These are phyloP conservation scores for Heritiera littoralis DNA, from an alignment of 345 rosid species.

Conservation along the genomic window DNA sequence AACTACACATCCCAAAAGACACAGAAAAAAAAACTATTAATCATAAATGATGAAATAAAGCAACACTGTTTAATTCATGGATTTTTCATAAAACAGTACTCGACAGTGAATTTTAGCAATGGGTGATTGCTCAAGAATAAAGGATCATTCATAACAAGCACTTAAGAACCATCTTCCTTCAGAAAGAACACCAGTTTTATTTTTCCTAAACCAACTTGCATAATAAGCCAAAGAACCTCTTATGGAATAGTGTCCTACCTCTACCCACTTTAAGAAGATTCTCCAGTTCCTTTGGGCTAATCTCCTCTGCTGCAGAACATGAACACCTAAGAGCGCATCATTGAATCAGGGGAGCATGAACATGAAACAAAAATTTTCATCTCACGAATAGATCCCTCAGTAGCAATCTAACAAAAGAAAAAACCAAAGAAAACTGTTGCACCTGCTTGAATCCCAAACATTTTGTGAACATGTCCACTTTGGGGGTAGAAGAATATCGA, in stretches of 20 bases:
- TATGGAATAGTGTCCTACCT: slow-evolving; percentile 47
- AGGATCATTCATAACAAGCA: slow-evolving; percentile 8
- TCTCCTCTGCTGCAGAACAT: slow-evolving; percentile 70
- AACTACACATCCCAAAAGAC: too few species aligned
- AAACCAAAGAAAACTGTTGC: not conserved
- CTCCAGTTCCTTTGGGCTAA: slow-evolving; percentile 61
- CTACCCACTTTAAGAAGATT: slow-evolving; percentile 46
- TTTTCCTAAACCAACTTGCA: not conserved
- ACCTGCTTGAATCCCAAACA: slow-evolving; percentile 76
- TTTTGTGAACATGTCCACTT: slow-evolving; percentile 80
- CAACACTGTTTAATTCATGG: not conserved
- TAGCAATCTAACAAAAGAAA: not conserved
- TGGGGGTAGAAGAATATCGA: slow-evolving; percentile 68
- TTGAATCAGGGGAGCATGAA: slow-evolving; percentile 13
- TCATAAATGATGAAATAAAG: not conserved
- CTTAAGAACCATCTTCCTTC: not conserved
- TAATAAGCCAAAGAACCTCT: not conserved
- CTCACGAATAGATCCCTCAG: not conserved
- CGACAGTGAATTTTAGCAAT: not conserved
- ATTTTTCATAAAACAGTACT: not conserved
- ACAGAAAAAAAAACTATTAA: not conserved
- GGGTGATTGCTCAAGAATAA: not conserved
- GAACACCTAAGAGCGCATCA: slow-evolving; percentile 47
- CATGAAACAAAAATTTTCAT: not conserved
- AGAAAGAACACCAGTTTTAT: not conserved